Conservation (phyloP, 2,329 filamentous ascomycete species). For the Akanthomyces dipterigenus region DNA sequence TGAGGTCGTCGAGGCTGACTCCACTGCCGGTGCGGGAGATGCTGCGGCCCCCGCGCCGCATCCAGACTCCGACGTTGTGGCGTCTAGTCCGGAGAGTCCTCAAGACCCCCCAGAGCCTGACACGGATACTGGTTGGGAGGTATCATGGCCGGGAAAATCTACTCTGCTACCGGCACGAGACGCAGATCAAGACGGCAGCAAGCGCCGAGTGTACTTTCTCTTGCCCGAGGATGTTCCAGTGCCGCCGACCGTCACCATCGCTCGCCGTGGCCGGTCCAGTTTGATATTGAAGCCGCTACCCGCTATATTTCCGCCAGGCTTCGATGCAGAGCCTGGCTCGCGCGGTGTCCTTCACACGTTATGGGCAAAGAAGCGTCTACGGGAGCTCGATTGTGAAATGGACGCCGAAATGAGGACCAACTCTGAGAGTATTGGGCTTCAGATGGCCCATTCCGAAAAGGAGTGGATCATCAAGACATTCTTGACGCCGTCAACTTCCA, state of each 20-base stretch:
- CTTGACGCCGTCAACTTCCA: constrained; percentile 19
- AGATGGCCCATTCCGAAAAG: constrained; percentile 78
- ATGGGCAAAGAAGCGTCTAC: constrained; percentile 79
- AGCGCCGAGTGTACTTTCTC: constrained; percentile 70
- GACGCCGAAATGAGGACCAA: constrained; percentile 65
- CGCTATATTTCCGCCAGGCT: constrained; percentile 74
- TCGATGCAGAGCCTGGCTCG: constrained; percentile 64
- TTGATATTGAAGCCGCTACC: constrained; percentile 70
- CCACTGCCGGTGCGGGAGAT: neutral
- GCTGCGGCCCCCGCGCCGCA: neutral
- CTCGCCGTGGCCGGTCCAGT: constrained; percentile 32
- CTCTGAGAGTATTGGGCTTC: constrained; percentile 71
- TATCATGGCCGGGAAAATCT: constrained; percentile 77
- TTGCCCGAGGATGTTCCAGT: constrained; percentile 66
- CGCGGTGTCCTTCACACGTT: constrained; percentile 83
- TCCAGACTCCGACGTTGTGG: neutral
- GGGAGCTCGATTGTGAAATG: constrained; percentile 71
- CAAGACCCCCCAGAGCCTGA: constrained; percentile 13
- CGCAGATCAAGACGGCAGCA: constrained; percentile 26
- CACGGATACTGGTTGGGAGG: constrained; percentile 52
- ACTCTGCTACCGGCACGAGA: constrained; percentile 58
- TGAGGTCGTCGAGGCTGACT: neutral
- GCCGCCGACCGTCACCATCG: constrained; percentile 64
- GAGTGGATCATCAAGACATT: constrained; percentile 83
- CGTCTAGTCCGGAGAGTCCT: neutral